These are phyloP conservation scores for Vitis rotundifolia DNA, from an alignment of 164 flowering plant species.

Conservation along the genomic window DNA sequence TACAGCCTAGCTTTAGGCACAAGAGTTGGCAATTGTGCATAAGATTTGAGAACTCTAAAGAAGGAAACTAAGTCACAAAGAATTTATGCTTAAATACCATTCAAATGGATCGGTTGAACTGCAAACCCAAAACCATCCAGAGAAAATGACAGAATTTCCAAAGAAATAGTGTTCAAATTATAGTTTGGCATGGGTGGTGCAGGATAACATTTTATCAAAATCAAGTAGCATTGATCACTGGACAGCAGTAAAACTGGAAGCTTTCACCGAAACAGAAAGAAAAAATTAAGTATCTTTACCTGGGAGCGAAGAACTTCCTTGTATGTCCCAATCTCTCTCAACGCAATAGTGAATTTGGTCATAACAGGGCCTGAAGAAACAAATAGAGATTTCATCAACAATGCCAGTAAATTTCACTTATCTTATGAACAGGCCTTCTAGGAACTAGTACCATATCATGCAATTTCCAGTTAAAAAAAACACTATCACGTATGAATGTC, in stretches of 20 bases:
- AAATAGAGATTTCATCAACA: constrained; percentile 2
- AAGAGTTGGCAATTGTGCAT: no score
- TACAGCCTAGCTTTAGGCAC: no score
- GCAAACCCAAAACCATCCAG: no score
- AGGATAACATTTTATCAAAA: no score
- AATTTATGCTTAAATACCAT: no score
- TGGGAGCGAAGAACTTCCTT: constrained; percentile 94
- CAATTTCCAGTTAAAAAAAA: background rate
- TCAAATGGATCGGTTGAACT: no score
- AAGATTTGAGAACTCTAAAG: no score
- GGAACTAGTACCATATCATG: background rate
- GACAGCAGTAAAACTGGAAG: background rate
- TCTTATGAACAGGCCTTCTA: background rate
- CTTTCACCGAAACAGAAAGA: background rate
- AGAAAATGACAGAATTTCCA: no score
- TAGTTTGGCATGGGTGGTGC: no score
- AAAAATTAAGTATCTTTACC: constrained; percentile 35
- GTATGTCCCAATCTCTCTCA: constrained; percentile 97
- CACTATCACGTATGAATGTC: background rate
- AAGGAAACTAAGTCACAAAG: no score
- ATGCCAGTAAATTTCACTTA: background rate
- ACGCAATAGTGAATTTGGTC: constrained; percentile 93
- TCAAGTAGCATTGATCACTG: no score
- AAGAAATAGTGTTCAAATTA: no score
- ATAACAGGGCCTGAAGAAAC: constrained; percentile 75